Base-by-base conservation (phyloP, 2,329 filamentous ascomycete genomes). In the Madurella fahalii region DNA sequence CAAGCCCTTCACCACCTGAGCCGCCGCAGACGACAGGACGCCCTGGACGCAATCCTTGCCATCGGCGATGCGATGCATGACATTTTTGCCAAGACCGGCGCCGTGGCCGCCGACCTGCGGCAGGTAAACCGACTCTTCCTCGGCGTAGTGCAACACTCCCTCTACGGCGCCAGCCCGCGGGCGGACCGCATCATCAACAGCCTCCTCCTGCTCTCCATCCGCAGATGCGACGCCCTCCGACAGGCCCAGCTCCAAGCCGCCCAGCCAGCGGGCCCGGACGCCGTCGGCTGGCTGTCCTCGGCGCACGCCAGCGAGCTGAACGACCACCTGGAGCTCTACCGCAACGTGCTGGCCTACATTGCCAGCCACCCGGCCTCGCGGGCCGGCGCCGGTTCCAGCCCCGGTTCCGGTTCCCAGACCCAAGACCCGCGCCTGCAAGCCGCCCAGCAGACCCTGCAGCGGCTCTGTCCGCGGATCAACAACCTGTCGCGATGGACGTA, bases 21-120 rank as follows among this genome's bases (percentile, higher is more conserved):
- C 7, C 50, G 46, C 30, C 25, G 32, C 31, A 51, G 17, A n/a
- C 30, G 45, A 15, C 39, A 40, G 1, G 34, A 57, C 30, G 51
- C 51, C 40, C 48, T 57, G 5, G 42, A 43, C 17, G 41, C 37
- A 9, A 17, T 56, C 5, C 4, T 54, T 5, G 47, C 40, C 44
- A 20, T 57, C 16, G 44, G 55, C 44, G 47, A 54, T 31, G 43
- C 31, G 44, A 44, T 57, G 47, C 51, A 54, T 17, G 18, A 41
- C 9, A 15, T 8, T 9, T 11, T 15, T 12, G 34, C 32, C 44
- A 11, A 45, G 9, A 7, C 16, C 7, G 4, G 9, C 9, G 34
- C 17, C 40, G 13, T 44, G 8, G 30, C 15, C 4, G 25, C 25
- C 34, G 34, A 45, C 40, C 48, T 53, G 15, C 31, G 16, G 3